Percentiles rank a stretch among this genome's conserved stretches.
Evolutionary conservation across 441 rosid species (phyloP).

Genomic region (Daphne laureola): DNA sequence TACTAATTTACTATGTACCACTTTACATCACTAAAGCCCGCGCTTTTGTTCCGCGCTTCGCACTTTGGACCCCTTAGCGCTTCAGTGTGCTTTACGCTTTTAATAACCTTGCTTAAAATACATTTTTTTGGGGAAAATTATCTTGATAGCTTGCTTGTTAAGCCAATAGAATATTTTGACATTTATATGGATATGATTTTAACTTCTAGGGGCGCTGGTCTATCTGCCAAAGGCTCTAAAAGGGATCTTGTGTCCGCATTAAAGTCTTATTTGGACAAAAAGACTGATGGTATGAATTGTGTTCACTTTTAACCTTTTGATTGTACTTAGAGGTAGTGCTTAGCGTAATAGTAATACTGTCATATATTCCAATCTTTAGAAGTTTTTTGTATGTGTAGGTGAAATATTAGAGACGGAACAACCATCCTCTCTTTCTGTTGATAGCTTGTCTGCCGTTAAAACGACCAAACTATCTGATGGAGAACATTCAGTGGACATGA

Average conservation of each 20-base stretch:
- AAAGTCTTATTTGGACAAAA: slow-evolving; percentile 37
- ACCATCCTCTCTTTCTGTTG: slow-evolving; percentile 17
- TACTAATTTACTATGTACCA: no score
- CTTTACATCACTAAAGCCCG: no score
- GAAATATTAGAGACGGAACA: slow-evolving; percentile 24
- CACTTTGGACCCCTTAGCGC: no score
- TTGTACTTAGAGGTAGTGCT: no score
- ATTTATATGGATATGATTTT: slow-evolving; percentile 11
- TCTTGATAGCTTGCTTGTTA: slow-evolving; percentile 12
- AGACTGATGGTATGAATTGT: slow-evolving; percentile 36
- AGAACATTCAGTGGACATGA: slow-evolving; percentile 18
- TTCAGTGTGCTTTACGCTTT: no score
- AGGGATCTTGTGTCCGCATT: slow-evolving; percentile 58
- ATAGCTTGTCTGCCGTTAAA: slow-evolving; percentile 22
- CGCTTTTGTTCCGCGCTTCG: no score
- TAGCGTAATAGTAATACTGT: no score
- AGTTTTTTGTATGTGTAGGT: slow-evolving; percentile 32
- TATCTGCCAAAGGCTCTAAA: slow-evolving; percentile 69
- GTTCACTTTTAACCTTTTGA: no score
- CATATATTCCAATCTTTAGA: slow-evolving; percentile 5
- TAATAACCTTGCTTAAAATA: background rate
- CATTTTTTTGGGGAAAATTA: background rate
- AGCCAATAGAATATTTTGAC: background rate
- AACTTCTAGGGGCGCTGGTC: slow-evolving; percentile 48
- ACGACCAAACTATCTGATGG: slow-evolving; percentile 17